These are phyloP conservation scores for Ceriops decandra DNA, from an alignment of 345 rosid species.

Conservation along the genomic window DNA sequence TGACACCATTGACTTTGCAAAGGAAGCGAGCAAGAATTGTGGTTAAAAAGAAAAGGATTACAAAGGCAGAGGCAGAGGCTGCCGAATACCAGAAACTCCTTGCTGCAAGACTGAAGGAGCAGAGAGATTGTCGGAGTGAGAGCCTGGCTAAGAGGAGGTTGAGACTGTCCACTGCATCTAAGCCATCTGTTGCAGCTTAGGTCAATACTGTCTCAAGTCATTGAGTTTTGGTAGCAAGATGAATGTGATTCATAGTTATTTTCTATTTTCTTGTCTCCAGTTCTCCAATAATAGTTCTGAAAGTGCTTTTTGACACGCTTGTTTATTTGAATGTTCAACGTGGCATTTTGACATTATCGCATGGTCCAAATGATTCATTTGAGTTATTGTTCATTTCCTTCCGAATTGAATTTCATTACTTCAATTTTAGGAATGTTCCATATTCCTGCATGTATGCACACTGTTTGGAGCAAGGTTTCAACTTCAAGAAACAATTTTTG, in stretches of 20 bases:
- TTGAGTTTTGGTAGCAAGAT: background rate
- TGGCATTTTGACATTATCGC: too few species aligned
- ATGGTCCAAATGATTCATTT: too few species aligned
- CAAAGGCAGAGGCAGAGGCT: constrained; percentile 85
- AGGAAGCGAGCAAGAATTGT: constrained; percentile 77
- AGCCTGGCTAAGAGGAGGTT: constrained; percentile 91
- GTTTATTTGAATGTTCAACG: too few species aligned
- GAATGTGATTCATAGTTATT: background rate
- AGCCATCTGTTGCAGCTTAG: constrained; percentile 62
- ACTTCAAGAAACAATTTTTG: too few species aligned
- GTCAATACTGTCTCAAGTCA: background rate
- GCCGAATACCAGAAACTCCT: constrained; percentile 91
- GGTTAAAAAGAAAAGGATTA: constrained; percentile 80
- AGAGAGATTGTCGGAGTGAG: constrained; percentile 75
- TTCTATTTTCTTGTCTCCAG: background rate
- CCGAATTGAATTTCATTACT: too few species aligned
- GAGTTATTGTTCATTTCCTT: too few species aligned
- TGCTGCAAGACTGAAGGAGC: constrained; percentile 79
- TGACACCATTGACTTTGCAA: constrained; percentile 83
- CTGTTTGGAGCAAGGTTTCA: too few species aligned
- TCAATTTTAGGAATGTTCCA: too few species aligned
- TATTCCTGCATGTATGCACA: too few species aligned
- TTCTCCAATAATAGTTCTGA: too few species aligned
- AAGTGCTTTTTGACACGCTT: too few species aligned
- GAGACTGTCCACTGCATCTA: constrained; percentile 71